These are phyloP conservation scores for Fusarium illudens DNA, from an alignment of 2,329 filamentous ascomycete species.

Conservation along the genomic window DNA sequence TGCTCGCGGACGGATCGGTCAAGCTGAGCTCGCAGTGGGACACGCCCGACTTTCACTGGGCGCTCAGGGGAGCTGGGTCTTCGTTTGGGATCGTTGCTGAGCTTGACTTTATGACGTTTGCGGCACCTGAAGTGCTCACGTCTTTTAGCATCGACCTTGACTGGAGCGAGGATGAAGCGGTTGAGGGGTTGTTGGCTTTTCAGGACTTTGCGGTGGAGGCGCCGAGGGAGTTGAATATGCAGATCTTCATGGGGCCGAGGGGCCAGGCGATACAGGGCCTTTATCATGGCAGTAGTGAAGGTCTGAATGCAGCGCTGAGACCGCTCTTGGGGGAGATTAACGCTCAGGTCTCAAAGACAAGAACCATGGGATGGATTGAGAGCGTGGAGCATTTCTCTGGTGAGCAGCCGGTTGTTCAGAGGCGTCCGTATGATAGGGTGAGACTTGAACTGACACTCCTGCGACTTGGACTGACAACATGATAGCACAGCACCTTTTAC, in stretches of 20 bases:
- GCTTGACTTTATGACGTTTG: conserved; percentile 42
- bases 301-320: conserved; percentile 20
- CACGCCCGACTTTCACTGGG: conserved; percentile 44
- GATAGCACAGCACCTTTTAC: conserved; percentile 44
- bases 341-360: conserved; percentile 11
- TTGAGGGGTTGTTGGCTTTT: conserved; percentile 34
- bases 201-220: conserved; percentile 39
- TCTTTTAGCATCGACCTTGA: conserved; percentile 34
- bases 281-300: conserved; percentile 38
- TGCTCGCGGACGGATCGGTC: conserved; percentile 40
- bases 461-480: neutral
- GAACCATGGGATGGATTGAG: conserved; percentile 40
- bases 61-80: conserved; percentile 44
- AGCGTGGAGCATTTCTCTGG: conserved; percentile 34
- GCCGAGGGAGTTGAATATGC: conserved; percentile 43
- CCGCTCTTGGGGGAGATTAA: conserved; percentile 34
- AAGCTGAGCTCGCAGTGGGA: conserved; percentile 36
- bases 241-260: conserved; percentile 33
- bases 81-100: conserved; percentile 45
- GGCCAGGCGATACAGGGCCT: conserved; percentile 41
- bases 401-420: conserved; percentile 34
- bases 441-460: neutral
- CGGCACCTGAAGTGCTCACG: conserved; percentile 31
- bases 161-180: conserved; percentile 29
- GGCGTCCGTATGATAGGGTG: conserved; percentile 39